These are phyloP conservation scores for Colletotrichum salicis DNA, from an alignment of 2,329 filamentous ascomycete species.

Conservation along the genomic window DNA sequence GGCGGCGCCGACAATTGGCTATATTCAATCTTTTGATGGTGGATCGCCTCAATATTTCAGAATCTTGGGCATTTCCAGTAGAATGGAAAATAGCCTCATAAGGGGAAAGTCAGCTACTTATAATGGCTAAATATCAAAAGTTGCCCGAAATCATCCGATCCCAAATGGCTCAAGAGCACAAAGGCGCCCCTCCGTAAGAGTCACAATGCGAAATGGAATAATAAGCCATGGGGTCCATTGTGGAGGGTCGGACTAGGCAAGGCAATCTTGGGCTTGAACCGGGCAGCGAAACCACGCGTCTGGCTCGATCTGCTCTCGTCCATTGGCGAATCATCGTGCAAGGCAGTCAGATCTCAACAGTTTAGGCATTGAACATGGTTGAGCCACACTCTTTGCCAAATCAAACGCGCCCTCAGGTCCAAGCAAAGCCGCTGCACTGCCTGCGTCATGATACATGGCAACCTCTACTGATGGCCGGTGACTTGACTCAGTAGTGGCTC, in stretches of 20 bases:
- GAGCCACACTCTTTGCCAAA: background rate
- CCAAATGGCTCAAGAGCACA: background rate
- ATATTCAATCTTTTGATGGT: background rate
- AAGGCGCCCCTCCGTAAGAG: background rate
- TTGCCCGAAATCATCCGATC: background rate
- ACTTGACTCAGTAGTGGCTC: background rate
- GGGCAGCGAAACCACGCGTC: slow-evolving; percentile 1
- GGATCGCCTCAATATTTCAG: too few species aligned
- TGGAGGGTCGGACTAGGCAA: background rate
- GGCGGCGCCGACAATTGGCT: too few species aligned
- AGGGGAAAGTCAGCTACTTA: background rate
- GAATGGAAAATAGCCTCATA: background rate
- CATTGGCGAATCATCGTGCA: background rate
- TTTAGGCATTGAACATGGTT: background rate
- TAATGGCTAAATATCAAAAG: background rate
- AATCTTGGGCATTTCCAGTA: background rate
- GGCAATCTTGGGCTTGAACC: background rate
- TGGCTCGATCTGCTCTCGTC: background rate
- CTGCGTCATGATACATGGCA: background rate
- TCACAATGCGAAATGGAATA: background rate
- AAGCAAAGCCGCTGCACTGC: background rate
- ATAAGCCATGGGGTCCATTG: background rate
- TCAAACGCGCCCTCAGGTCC: background rate
- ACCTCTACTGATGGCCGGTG: background rate
- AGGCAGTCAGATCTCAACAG: background rate